phyloP scores from a whole-genome alignment of 108 stramenopile species.

The Nannochloropsis salina region DNA sequence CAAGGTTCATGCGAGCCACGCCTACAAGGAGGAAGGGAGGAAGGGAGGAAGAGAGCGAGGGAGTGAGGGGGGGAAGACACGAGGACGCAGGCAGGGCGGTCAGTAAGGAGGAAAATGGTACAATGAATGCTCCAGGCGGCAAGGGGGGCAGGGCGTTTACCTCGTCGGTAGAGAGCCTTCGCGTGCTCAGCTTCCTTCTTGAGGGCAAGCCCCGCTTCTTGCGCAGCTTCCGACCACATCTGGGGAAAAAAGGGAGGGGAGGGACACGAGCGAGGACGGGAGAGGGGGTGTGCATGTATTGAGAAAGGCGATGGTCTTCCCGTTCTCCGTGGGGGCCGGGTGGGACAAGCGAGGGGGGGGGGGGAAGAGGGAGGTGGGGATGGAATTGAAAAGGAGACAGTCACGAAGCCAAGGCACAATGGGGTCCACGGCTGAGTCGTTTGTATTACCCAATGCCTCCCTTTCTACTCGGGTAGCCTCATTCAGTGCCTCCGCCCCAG shows the following conservation, averaged over 20 bases:
- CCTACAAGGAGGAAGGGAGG: conserved; percentile 55
- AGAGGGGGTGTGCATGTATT: neutral
- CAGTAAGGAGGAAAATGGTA: neutral
- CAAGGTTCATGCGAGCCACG: conserved; percentile 69
- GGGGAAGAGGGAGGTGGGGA: neutral
- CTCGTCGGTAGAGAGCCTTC: conserved; percentile 69
- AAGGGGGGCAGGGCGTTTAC: neutral
- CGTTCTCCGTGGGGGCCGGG: no score
- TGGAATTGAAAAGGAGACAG: neutral
- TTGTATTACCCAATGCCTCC: no score
- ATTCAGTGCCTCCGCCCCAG: no score
- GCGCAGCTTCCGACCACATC: conserved; percentile 70
- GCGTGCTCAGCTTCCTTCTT: conserved; percentile 67
- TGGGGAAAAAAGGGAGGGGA: conserved; percentile 15
- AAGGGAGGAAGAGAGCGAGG: neutral
- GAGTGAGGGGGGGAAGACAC: neutral
- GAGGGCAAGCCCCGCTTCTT: conserved; percentile 68
- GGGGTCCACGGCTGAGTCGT: no score
- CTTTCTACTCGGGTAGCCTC: no score
- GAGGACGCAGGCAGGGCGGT: neutral
- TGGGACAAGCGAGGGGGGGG: neutral
- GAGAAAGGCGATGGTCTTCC: no score
- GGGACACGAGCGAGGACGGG: neutral
- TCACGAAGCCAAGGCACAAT: no score
- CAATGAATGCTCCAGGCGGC: neutral